These are phyloP conservation scores for Eremochloa ophiuroides DNA, from an alignment of 176 grass and related monocot species.

Conservation along the genomic window DNA sequence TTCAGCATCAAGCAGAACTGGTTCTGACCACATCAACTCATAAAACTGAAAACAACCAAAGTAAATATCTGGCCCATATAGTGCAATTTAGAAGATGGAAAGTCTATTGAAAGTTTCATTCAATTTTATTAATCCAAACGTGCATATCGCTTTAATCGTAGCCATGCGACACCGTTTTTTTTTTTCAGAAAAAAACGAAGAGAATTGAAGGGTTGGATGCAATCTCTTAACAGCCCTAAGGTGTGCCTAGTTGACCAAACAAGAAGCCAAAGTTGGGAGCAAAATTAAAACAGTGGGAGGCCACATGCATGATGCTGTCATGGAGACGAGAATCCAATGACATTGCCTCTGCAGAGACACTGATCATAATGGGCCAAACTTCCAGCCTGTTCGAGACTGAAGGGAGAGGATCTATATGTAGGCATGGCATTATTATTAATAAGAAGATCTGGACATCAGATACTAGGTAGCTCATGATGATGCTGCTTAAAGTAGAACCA, in stretches of 20 bases:
- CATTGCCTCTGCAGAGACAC: constrained; percentile 33
- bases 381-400: constrained; percentile 41
- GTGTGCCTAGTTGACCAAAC: constrained; percentile 34
- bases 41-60: not conserved
- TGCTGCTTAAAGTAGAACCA: constrained; percentile 6
- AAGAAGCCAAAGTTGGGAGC: not conserved
- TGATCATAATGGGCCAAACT: constrained; percentile 44
- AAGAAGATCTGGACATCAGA: constrained; percentile 4
- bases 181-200: not conserved
- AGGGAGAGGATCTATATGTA: constrained; percentile 24
- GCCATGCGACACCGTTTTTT: not conserved
- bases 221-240: not conserved
- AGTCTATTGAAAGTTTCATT: not conserved
- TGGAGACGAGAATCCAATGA: constrained; percentile 48
- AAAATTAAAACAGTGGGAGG: constrained; percentile 13
- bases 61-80: not conserved
- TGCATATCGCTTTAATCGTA: not conserved
- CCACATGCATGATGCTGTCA: constrained; percentile 36
- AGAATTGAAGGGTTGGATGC: not conserved
- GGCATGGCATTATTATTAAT: not conserved
- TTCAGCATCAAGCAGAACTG: not conserved
- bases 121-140: no score
- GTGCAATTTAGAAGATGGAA: not conserved
- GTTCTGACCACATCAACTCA: not conserved
- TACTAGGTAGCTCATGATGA: not conserved